A percentile compares a stretch with the other conserved stretches of the same genome.
These are phyloP conservation scores for Fraxinus greggii DNA, from an alignment of 305 asterid species.

Conservation along the genomic window DNA sequence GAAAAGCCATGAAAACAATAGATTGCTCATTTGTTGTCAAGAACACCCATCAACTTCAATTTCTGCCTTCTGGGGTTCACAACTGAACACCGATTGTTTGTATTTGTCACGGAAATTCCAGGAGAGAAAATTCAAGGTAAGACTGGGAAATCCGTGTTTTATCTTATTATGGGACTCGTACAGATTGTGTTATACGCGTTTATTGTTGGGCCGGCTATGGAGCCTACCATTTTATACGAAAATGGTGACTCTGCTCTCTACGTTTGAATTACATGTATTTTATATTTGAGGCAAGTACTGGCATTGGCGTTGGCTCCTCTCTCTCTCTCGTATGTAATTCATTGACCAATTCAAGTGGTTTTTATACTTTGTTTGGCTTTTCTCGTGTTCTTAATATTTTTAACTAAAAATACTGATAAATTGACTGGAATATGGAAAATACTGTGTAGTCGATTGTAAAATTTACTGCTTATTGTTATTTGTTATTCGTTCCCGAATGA, in stretches of 20 bases:
- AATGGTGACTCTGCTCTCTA: neutral
- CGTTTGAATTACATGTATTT: neutral
- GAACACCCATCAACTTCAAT: constrained; percentile 14
- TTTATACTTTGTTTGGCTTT: neutral
- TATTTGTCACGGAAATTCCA: neutral
- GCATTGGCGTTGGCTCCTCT: neutral
- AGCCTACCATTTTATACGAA: neutral
- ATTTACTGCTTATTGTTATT: too few relatives aligned
- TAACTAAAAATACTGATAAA: neutral
- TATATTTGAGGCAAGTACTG: neutral
- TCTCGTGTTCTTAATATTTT: neutral
- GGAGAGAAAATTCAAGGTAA: neutral
- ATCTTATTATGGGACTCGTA: neutral
- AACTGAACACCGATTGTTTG: neutral
- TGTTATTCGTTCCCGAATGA: neutral
- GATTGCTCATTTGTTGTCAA: constrained; percentile 22
- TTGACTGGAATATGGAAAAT: neutral
- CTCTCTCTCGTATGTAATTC: neutral
- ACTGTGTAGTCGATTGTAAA: neutral
- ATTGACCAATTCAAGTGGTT: neutral
- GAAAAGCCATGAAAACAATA: constrained; percentile 6
- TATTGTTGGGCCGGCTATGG: neutral
- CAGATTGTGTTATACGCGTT: constrained; percentile 4
- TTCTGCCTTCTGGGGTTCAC: neutral
- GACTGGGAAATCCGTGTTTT: neutral